A percentile compares a stretch with the other conserved stretches of the same genome.
These are phyloP conservation scores for Malus sieversii DNA, from an alignment of 306 rosid species.

Conservation along the genomic window DNA sequence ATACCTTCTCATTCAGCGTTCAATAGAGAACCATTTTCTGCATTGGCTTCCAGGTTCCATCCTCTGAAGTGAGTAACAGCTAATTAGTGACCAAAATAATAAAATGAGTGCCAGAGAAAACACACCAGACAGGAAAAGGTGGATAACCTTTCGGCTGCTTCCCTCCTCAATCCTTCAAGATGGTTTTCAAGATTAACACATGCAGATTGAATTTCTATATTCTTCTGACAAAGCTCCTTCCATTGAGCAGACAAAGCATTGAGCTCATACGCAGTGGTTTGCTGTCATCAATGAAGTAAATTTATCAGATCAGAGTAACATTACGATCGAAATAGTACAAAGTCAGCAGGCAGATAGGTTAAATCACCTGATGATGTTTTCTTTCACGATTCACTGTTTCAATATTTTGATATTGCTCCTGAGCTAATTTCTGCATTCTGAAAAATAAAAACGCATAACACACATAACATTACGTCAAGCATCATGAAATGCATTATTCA, in stretches of 20 bases:
- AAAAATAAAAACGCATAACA: slow-evolving; percentile 22
- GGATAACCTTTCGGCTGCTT: slow-evolving; percentile 62
- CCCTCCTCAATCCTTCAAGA: slow-evolving; percentile 48
- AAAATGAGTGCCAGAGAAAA: slow-evolving; percentile 11
- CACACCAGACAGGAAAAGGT: neutral
- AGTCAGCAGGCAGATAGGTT: slow-evolving; percentile 6
- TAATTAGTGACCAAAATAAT: slow-evolving; percentile 9
- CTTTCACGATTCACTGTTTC: slow-evolving; percentile 91
- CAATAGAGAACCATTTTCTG: slow-evolving; percentile 38
- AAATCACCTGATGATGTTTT: slow-evolving; percentile 82
- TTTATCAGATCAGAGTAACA: slow-evolving; percentile 9
- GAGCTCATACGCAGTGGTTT: slow-evolving; percentile 87
- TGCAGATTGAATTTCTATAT: slow-evolving; percentile 67
- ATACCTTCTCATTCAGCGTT: slow-evolving; percentile 40
- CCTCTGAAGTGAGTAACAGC: slow-evolving; percentile 35
- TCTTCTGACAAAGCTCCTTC: slow-evolving; percentile 83
- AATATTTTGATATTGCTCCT: slow-evolving; percentile 61
- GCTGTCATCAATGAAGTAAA: slow-evolving; percentile 37
- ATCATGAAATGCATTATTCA: neutral
- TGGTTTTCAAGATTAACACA: slow-evolving; percentile 56
- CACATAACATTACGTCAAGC: slow-evolving; percentile 8
- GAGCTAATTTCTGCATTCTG: slow-evolving; percentile 88
- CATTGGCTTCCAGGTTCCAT: slow-evolving; percentile 57
- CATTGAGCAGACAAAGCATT: slow-evolving; percentile 81
- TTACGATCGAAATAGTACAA: slow-evolving; percentile 6